Evolutionary conservation across 352 stramenopile species (phyloP), one percentile per base, ranked within the genome.

Genomic region (Labyrinthula sp.): DNA sequence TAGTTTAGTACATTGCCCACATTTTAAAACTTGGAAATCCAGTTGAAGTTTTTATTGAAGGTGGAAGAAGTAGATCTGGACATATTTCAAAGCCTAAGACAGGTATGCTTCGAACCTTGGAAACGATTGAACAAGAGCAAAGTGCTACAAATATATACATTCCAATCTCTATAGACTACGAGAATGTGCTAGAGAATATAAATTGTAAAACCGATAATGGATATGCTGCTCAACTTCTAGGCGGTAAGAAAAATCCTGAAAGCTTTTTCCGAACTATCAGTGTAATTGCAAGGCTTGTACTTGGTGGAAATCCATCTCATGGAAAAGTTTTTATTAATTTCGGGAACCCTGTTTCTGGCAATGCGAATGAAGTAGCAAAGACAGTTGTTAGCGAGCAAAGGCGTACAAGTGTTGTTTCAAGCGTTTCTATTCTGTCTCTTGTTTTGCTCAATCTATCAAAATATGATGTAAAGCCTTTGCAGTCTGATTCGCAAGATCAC

Each of bases 31-130:
- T 81, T 50, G 73, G 74, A 3, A 76, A 78, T 30, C 70, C 72
- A 4, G 56, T 87, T 5, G 75, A 85, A 58, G 70, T 84, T 39
- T 87, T 87, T 47, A 65, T 85, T 14, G 75, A 87, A 54, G 75
- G 75, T 29, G 74, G 74, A 0, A 69, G 75, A 14, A 82, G 66
- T 21, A 72, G 74, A 28, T 67, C 80, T 37, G 75, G 75, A 6
- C 62, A 34, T 33, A 56, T 52, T 40, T 27, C 20, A 46, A 61
- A 21, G 25, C 63, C 45, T 43, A 45, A 72, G 63, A 47, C 61
- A 20, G 59, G 59, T 1, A 45, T 66, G 17, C 40, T 66, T 22
- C 34, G 40, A 12, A 52, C 36, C 25, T 31, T 35, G 15, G 43
- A 45, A n/a, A 23, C 31, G 15, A 45, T 52, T 17, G 43, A 45